Conservation (phyloP, 179 eudicot genomes). For the Heliamphora pulchella region DNA sequence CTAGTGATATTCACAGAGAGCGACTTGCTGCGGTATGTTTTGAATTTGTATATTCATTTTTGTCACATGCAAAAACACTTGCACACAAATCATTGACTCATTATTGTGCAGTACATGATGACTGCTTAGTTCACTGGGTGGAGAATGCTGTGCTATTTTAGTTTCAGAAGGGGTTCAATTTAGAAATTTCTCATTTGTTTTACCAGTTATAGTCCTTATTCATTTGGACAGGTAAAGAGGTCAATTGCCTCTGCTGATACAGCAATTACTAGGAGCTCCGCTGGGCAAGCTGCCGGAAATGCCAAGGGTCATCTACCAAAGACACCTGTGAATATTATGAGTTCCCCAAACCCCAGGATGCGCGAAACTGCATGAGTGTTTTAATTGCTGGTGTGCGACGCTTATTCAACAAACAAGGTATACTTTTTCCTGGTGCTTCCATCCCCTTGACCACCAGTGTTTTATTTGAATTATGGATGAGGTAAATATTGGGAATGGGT, state of each 20-base stretch:
- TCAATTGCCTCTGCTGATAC: constrained; percentile 43
- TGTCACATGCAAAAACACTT: background rate
- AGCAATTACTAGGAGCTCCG: constrained; percentile 35
- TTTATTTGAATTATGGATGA: background rate
- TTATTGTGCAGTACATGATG: background rate
- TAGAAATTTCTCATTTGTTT: background rate
- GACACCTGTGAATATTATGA: constrained; percentile 38
- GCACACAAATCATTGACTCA: background rate
- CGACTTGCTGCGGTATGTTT: constrained; percentile 59
- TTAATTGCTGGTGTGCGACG: background rate
- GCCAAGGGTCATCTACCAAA: constrained; percentile 52
- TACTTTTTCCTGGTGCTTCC: background rate
- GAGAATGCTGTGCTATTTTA: background rate
- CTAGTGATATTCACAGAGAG: constrained; percentile 63
- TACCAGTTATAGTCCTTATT: background rate
- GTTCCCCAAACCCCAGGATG: constrained; percentile 37
- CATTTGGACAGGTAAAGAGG: constrained; percentile 49
- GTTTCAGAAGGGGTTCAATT: background rate
- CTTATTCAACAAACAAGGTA: constrained; percentile 3
- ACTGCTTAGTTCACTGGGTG: background rate
- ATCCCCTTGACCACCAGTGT: background rate
- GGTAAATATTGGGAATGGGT: background rate
- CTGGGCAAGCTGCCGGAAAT: constrained; percentile 47
- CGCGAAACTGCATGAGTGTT: constrained; percentile 31
- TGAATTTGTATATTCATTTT: background rate